These are phyloP conservation scores for Conticribra guillardii DNA, from an alignment of 108 stramenopile genomes.

Conservation along the genomic window DNA sequence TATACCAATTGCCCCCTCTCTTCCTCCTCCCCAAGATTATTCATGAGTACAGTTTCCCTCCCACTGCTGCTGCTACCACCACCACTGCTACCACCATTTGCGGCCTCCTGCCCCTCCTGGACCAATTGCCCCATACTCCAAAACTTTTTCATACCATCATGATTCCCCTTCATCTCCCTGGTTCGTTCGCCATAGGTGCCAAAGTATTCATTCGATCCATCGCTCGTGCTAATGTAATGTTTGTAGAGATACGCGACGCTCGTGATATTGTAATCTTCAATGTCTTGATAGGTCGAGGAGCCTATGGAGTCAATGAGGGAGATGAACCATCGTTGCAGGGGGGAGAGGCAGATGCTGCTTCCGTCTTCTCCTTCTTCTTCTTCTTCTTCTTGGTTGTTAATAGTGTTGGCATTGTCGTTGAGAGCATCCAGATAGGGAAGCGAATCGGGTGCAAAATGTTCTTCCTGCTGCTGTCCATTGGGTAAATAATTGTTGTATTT, in stretches of 20 bases:
- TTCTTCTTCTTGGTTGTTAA: background rate
- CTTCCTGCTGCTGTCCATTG: too few relatives aligned
- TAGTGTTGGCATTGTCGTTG: background rate
- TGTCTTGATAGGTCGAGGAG: slow-evolving; percentile 4
- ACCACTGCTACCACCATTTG: background rate
- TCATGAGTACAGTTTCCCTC: too few relatives aligned
- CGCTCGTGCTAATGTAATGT: slow-evolving; percentile 25
- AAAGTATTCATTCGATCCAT: slow-evolving; percentile 39
- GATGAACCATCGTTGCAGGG: slow-evolving; percentile 34
- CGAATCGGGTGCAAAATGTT: too few relatives aligned
- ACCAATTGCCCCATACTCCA: slow-evolving; percentile 10
- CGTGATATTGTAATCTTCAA: slow-evolving; percentile 38
- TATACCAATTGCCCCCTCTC: too few relatives aligned
- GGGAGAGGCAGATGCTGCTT: slow-evolving; percentile 15
- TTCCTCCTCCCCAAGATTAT: too few relatives aligned
- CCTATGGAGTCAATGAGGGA: slow-evolving; percentile 26
- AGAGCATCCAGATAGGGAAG: too few relatives aligned
- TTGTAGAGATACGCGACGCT: slow-evolving; percentile 44
- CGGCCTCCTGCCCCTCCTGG: background rate
- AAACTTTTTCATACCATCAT: slow-evolving; percentile 15
- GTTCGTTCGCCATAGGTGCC: slow-evolving; percentile 36
- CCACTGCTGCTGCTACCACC: background rate
- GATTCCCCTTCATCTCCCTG: slow-evolving; percentile 38
- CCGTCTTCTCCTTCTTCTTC: background rate
- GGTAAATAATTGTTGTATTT: too few relatives aligned